A percentile compares a stretch with the other conserved stretches of the same genome.
Evolutionary conservation across 1,284 basidiomycete species (phyloP).

Genomic region (Leucoagaricus sp.): DNA sequence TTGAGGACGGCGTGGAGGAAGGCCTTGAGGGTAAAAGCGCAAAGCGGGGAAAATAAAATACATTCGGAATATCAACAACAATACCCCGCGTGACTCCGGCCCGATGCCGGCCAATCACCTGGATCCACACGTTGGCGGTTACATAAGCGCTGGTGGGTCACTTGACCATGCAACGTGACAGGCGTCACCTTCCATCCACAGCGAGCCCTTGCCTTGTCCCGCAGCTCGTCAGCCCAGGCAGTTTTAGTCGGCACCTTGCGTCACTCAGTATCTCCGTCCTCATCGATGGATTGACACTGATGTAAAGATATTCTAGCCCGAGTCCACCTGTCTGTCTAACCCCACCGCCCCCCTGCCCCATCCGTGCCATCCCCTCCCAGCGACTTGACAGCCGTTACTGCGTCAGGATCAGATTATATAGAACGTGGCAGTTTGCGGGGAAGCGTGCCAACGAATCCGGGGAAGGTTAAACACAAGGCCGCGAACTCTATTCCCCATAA

Average conservation of each 20-base stretch:
- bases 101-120: slow-evolving; percentile 17
- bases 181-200: not conserved
- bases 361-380: slow-evolving; percentile 9
- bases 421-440: slow-evolving; percentile 8
- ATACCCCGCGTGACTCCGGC: slow-evolving; percentile 14
- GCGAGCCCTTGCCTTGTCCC: not conserved
- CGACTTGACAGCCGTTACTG: too few relatives aligned
- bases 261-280: slow-evolving; percentile 3
- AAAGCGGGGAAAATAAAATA: slow-evolving; percentile 10
- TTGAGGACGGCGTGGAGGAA: slow-evolving; percentile 8
- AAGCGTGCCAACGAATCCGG: slow-evolving; percentile 9
- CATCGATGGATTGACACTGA: not conserved
- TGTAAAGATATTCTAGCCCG: not conserved
- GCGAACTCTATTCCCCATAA: slow-evolving; percentile 7
- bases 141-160: slow-evolving; percentile 13
- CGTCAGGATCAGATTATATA: slow-evolving; percentile 5
- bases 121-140: slow-evolving; percentile 18
- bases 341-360: not conserved
- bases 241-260: not conserved
- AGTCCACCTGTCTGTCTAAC: not conserved
- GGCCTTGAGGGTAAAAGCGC: not conserved
- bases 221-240: not conserved
- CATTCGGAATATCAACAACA: slow-evolving; percentile 10
- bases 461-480: slow-evolving; percentile 4
- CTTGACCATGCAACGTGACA: slow-evolving; percentile 11